Conservation (phyloP, 352 stramenopile species). For the Aphanomyces stellatus region DNA sequence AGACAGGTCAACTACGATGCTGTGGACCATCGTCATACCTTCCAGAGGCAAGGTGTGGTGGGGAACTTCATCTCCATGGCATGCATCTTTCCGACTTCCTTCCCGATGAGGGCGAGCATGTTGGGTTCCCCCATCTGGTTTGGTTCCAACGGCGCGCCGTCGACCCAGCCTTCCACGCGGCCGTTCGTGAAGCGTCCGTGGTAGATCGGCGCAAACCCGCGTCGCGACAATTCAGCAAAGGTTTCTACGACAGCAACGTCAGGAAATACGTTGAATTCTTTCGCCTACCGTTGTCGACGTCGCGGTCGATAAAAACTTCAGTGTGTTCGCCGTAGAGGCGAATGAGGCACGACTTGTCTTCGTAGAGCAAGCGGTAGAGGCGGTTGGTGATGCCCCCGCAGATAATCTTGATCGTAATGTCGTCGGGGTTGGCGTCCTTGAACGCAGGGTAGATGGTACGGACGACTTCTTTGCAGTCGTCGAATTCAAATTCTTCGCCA, state of each 20-base stretch:
- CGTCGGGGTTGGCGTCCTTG: slow-evolving; percentile 38
- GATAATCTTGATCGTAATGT: slow-evolving; percentile 80
- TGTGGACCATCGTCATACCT: slow-evolving; percentile 20
- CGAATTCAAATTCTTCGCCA: slow-evolving; percentile 56
- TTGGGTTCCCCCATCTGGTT: slow-evolving; percentile 83
- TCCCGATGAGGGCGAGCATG: slow-evolving; percentile 79
- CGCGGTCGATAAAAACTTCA: slow-evolving; percentile 88
- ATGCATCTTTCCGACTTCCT: slow-evolving; percentile 85
- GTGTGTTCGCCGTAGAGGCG: slow-evolving; percentile 90
- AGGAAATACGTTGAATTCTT: not conserved
- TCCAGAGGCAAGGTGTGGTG: slow-evolving; percentile 57
- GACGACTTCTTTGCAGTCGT: slow-evolving; percentile 69
- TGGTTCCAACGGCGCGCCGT: slow-evolving; percentile 71
- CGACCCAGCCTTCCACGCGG: slow-evolving; percentile 86
- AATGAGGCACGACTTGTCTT: slow-evolving; percentile 56
- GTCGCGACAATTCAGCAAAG: slow-evolving; percentile 74
- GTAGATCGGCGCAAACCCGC: slow-evolving; percentile 83
- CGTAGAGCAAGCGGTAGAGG: slow-evolving; percentile 79
- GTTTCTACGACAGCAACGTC: slow-evolving; percentile 35
- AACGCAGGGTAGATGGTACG: slow-evolving; percentile 57
- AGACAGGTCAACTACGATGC: slow-evolving; percentile 15
- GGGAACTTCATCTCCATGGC: slow-evolving; percentile 65
- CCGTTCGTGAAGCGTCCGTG: slow-evolving; percentile 89
- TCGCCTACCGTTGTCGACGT: slow-evolving; percentile 82
- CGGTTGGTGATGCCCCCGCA: slow-evolving; percentile 90